Percentiles rank a stretch among this genome's conserved stretches.
These are phyloP conservation scores for Cucurbita moschata DNA, from an alignment of 306 rosid species.

Conservation along the genomic window DNA sequence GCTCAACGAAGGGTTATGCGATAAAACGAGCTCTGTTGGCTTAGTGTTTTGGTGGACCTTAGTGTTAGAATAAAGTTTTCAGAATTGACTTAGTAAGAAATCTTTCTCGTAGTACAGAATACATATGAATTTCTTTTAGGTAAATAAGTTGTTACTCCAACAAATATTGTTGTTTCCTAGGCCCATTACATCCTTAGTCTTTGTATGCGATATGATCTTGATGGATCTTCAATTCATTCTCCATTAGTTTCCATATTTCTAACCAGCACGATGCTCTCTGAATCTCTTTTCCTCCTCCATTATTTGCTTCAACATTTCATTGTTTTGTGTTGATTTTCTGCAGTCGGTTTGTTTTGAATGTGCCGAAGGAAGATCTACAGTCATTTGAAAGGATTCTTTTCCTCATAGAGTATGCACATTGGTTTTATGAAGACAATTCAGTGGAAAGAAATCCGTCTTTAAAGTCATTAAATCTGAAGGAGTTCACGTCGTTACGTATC, in stretches of 20 bases:
- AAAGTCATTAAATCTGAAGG: slow-evolving; percentile 83
- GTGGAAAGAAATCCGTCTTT: slow-evolving; percentile 84
- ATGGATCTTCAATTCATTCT: background rate
- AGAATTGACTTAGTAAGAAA: background rate
- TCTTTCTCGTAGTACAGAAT: background rate
- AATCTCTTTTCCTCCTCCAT: background rate
- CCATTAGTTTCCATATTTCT: background rate
- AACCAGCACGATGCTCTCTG: background rate
- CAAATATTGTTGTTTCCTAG: background rate
- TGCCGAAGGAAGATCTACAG: slow-evolving; percentile 90
- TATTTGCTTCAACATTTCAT: background rate
- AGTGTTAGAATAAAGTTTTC: background rate
- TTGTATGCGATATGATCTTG: background rate
- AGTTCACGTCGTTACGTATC: slow-evolving; percentile 66
- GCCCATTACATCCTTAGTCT: background rate
- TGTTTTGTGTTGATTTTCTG: slow-evolving; percentile 10
- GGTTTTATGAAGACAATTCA: slow-evolving; percentile 97
- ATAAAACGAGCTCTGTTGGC: background rate
- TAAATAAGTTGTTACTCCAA: background rate
- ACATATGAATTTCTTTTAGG: background rate
- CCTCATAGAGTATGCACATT: slow-evolving; percentile 96
- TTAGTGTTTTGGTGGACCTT: background rate
- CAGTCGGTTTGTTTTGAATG: slow-evolving; percentile 95
- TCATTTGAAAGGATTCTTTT: slow-evolving; percentile 92
- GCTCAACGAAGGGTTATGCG: background rate